Evolutionary conservation across 2,329 filamentous ascomycete species (phyloP), one percentile per base, ranked within the genome.

Genomic region (Ophidiomyces ophidiicola): DNA sequence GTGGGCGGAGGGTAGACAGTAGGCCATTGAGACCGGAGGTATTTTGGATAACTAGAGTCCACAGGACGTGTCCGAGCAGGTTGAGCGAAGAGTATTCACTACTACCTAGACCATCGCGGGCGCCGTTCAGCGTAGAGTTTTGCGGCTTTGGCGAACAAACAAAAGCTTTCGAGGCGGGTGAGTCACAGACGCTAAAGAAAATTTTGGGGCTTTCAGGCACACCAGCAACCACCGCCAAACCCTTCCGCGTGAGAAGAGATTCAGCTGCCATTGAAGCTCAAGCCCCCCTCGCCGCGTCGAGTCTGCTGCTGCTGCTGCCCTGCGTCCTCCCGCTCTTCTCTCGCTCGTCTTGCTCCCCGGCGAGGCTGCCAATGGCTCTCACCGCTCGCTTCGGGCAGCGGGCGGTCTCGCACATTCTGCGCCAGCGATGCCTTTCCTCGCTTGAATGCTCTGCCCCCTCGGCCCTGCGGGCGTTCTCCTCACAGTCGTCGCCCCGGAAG

Each of bases 301-400:
- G n/a, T n/a, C n/a, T n/a, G n/a, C n/a, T n/a, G n/a, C n/a, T n/a
- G n/a, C n/a, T n/a, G n/a, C n/a, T n/a, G n/a, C n/a, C n/a, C 37
- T 15, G 23, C 18, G 2, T 25, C 12, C 18, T 24, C 21, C 36
- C 30, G 24, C 23, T 18, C 12, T 6, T 31, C n/a, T 43, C 21
- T 29, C 15, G 12, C 6, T 35, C 30, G 8, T 39, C 42, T 32
- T 36, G 46, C 39, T 39, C 48, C 44, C 46, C 39, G 48, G 56
- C 55, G 56, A 54, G 48, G 51, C 49, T 53, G 58, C 57, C 58
- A 56, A 64, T 64, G 61, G 60, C 59, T 61, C 57, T 64, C 53
- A 55, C 60, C 49, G 60, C 61, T 59, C 61, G 60, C 49, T 62
- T 56, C 53, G 61, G 61, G 54, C 61, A 63, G 52, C 43, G 46